phyloP scores from a whole-genome alignment of 1,284 basidiomycete species.

The Xerocomus cyaneibrunnescens region DNA sequence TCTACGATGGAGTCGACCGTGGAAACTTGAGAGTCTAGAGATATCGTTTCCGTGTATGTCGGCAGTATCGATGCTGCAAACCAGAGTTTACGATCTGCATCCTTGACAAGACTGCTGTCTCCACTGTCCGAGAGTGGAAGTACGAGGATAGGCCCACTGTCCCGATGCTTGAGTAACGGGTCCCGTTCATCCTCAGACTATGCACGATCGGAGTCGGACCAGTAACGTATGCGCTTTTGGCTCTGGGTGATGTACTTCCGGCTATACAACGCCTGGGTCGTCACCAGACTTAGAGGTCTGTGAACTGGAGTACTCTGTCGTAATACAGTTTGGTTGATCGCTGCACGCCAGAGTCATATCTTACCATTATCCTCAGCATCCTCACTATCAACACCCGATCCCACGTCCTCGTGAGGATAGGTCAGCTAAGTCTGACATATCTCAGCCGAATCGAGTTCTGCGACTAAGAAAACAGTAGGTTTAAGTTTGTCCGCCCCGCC shows the following conservation, averaged over 20 bases:
- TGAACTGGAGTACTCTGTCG: slow-evolving; percentile 13
- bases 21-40: slow-evolving; percentile 32
- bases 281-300: slow-evolving; percentile 13
- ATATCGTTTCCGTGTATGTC: slow-evolving; percentile 42
- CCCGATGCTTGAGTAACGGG: slow-evolving; percentile 12
- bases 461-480: slow-evolving; percentile 17
- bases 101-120: not conserved
- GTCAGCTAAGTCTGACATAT: not conserved
- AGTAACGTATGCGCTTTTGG: slow-evolving; percentile 26
- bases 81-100: slow-evolving; percentile 7
- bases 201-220: slow-evolving; percentile 25
- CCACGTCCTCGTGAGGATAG: not conserved
- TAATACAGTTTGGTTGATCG: not conserved
- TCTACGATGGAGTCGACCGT: slow-evolving; percentile 44
- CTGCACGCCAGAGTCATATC: not conserved
- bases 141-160: slow-evolving; percentile 1
- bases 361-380: slow-evolving; percentile 14
- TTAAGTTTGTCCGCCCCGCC: slow-evolving; percentile 12
- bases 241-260: slow-evolving; percentile 7
- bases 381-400: slow-evolving; percentile 5
- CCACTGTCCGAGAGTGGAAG: slow-evolving; percentile 13
- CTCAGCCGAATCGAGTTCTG: slow-evolving; percentile 18
- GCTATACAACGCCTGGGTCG: slow-evolving; percentile 11
- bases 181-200: slow-evolving; percentile 23
- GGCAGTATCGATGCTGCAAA: slow-evolving; percentile 37